Evolutionary conservation across 495 filamentous ascomycete genomes (phyloP), one percentile per base, ranked within the genome.

Genomic region (Penicillium pulvis): DNA sequence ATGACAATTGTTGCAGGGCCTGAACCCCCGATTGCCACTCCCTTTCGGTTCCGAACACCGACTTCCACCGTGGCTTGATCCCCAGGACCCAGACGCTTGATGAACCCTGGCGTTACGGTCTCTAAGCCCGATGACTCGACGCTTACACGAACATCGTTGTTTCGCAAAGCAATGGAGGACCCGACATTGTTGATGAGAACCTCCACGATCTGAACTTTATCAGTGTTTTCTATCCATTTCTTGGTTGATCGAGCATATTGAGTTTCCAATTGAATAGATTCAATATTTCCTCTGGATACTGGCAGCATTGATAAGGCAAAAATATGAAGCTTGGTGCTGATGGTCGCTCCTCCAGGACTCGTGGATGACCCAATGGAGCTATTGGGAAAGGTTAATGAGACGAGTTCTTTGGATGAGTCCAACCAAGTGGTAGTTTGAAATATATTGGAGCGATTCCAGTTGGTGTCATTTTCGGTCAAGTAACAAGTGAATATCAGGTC

Each of bases 231-330:
- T 0, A 73, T 60, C 75, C 75, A 77, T 56, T 83, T 81, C 61
- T 83, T 81, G 11, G 82, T 84, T 5, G 81, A 75, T 4, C 81
- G 70, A 14, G 76, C 74, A 65, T 76, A 79, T 56, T 85, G 81
- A 11, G 81, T 71, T 20, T 71, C 59, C 6, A 79, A 41, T 23
- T 41, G 23, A 2, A 51, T n/a, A 3, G 41, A 39, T 5, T 39
- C 26, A 1, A 44, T 28, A 0, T 31, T 16, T 0, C 39, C 11
- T 3, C 58, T 33, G 0, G 55, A 51, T 2, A 56, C 57, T 10
- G 62, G 62, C 16, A 63, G 53, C 54, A 72, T 30, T 14, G 69
- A 66, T 20, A 70, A 45, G 6, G 69, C 53, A 63, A 70, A 72
- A 2, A 72, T 44, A 23, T 72, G 69, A 8, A 72, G 51, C 7